Conservation (phyloP, 345 rosid genomes). For the Syzygium grande region DNA sequence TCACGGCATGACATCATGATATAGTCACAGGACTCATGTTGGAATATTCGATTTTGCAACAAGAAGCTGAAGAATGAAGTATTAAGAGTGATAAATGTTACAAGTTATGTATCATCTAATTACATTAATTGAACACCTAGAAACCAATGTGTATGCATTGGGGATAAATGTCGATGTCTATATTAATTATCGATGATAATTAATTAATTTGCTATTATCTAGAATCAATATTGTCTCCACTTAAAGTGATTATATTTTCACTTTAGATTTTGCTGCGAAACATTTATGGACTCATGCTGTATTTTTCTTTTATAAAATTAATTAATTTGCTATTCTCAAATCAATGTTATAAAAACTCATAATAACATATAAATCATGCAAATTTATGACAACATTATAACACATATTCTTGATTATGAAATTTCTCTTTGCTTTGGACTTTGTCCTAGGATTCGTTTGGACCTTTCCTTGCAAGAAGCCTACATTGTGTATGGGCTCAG, state of each 20-base stretch:
- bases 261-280: neutral
- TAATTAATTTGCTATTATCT: neutral
- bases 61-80: neutral
- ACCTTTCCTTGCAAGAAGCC: neutral
- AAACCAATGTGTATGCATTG: neutral
- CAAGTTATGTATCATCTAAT: neutral
- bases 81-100: neutral
- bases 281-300: neutral
- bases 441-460: neutral
- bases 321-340: neutral
- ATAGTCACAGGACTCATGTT: too few species aligned
- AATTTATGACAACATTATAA: neutral
- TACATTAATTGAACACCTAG: neutral
- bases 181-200: neutral
- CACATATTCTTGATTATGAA: neutral
- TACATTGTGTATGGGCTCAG: neutral
- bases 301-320: neutral
- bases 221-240: fast-evolving
- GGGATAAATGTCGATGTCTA: neutral
- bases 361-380: neutral
- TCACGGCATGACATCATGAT: too few species aligned
- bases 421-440: neutral
- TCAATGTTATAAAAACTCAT: neutral
- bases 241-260: neutral
- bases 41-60: too few species aligned